Conservation (phyloP, 768 basidiomycete species). For the Cytidiella melzeri region DNA sequence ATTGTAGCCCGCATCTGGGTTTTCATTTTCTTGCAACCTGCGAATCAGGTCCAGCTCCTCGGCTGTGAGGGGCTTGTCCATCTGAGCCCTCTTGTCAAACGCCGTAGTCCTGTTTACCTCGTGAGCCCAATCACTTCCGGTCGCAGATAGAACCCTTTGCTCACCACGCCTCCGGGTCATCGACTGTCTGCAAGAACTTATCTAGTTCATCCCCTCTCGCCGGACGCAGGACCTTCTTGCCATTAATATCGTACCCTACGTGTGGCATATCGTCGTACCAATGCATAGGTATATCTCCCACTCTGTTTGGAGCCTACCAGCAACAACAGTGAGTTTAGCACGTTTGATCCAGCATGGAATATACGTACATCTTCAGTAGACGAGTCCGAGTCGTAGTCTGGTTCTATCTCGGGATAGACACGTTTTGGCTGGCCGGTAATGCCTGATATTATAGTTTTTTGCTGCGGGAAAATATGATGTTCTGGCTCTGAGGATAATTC, state of each 20-base stretch:
- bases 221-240: slow-evolving; percentile 89
- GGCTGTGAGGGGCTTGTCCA: slow-evolving; percentile 77
- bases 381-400: slow-evolving; percentile 87
- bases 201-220: slow-evolving; percentile 96
- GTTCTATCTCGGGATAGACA: slow-evolving; percentile 84
- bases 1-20: slow-evolving; percentile 84
- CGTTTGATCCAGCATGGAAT: slow-evolving; percentile 1
- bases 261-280: slow-evolving; percentile 99
- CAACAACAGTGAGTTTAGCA: not conserved
- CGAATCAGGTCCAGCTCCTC: slow-evolving; percentile 95
- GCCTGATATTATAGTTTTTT: slow-evolving; percentile 65
- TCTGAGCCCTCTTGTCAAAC: slow-evolving; percentile 82
- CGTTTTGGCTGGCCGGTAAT: slow-evolving; percentile 82
- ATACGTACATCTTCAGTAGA: slow-evolving; percentile 82
- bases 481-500: slow-evolving; percentile 34
- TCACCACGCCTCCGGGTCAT: slow-evolving; percentile 86
- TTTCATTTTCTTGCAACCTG: slow-evolving; percentile 83
- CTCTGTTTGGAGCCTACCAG: slow-evolving; percentile 81
- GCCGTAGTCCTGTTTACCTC: slow-evolving; percentile 68
- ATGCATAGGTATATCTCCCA: slow-evolving; percentile 92
- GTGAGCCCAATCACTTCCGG: not conserved
- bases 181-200: slow-evolving; percentile 90
- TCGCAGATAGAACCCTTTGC: slow-evolving; percentile 17
- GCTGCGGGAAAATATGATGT: slow-evolving; percentile 52
- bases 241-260: slow-evolving; percentile 93